Percentiles rank a stretch among this genome's conserved stretches.
phyloP scores from a whole-genome alignment of 2,329 filamentous ascomycete species.

The Arthroderma uncinatum region DNA sequence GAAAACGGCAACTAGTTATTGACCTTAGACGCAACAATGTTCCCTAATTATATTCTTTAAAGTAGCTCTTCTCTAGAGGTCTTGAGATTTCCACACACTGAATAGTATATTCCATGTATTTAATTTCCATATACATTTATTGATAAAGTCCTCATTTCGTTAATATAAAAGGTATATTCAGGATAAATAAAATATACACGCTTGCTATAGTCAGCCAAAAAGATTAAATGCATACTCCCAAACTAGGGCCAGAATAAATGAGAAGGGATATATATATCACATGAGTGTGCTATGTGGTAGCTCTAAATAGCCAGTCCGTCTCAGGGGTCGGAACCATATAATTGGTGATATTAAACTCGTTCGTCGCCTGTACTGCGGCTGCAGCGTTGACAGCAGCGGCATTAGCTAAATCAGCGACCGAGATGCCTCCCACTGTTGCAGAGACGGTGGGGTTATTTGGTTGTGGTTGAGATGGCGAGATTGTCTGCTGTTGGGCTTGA shows the following conservation, averaged over 20 bases:
- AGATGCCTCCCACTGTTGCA: not conserved
- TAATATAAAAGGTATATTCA: not conserved
- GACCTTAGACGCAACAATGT: too few relatives aligned
- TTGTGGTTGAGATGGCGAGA: not conserved
- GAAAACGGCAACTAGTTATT: not conserved
- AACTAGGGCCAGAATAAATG: too few relatives aligned
- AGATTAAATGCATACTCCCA: not conserved
- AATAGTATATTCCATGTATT: too few relatives aligned
- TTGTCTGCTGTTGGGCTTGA: not conserved
- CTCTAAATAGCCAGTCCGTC: conserved; percentile 35
- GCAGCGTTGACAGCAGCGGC: not conserved
- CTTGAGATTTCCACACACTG: too few relatives aligned
- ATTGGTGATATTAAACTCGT: conserved; percentile 37
- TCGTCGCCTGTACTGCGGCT: conserved; percentile 4
- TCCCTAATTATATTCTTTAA: too few relatives aligned
- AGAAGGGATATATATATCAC: not conserved
- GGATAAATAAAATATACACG: not conserved
- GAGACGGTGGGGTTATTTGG: not conserved
- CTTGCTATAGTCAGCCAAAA: not conserved
- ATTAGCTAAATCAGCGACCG: conserved; percentile 1
- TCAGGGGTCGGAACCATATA: conserved; percentile 38
- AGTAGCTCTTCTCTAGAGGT: too few relatives aligned
- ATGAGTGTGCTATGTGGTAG: conserved; percentile 3
- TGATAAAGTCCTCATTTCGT: not conserved
- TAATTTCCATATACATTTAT: not conserved